Percentiles rank a stretch among this genome's conserved stretches.
phyloP scores from a whole-genome alignment of 495 filamentous ascomycete species.

The Penicillium canescens region DNA sequence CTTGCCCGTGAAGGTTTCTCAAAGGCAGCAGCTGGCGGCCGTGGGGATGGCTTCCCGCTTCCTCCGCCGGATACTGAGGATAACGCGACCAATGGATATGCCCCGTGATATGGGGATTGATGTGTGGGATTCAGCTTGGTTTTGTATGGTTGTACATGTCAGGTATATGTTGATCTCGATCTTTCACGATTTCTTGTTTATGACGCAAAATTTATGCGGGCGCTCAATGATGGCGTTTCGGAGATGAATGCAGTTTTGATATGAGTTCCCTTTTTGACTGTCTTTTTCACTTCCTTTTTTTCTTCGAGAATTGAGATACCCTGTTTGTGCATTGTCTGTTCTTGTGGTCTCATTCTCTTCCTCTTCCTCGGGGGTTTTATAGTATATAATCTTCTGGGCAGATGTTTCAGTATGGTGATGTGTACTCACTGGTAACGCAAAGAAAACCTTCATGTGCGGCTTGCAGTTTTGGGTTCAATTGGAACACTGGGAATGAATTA shows the following conservation, averaged over 20 bases:
- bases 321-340: slow-evolving; percentile 10
- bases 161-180: background rate
- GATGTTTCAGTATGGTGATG: too few species aligned
- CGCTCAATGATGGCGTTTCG: slow-evolving; percentile 29
- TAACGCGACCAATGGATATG: slow-evolving; percentile 16
- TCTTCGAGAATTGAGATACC: slow-evolving; percentile 25
- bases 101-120: background rate
- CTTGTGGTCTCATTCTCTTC: background rate
- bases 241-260: slow-evolving; percentile 17
- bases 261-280: background rate
- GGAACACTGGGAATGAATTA: too few species aligned
- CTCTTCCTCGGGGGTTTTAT: background rate
- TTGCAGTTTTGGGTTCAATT: too few species aligned
- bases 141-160: background rate
- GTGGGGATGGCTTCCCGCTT: slow-evolving; percentile 48
- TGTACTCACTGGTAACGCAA: too few species aligned
- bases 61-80: slow-evolving; percentile 36
- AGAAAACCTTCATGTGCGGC: too few species aligned
- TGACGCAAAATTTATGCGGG: slow-evolving; percentile 15
- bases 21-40: slow-evolving; percentile 38
- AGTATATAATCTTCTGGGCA: too few species aligned
- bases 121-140: background rate
- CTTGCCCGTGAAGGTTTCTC: slow-evolving; percentile 79
- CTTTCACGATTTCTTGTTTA: slow-evolving; percentile 3
- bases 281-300: background rate